Evolutionary conservation across 345 rosid genomes (phyloP), one percentile per base, ranked within the genome.

Genomic region (Excoecaria cochinchinensis): DNA sequence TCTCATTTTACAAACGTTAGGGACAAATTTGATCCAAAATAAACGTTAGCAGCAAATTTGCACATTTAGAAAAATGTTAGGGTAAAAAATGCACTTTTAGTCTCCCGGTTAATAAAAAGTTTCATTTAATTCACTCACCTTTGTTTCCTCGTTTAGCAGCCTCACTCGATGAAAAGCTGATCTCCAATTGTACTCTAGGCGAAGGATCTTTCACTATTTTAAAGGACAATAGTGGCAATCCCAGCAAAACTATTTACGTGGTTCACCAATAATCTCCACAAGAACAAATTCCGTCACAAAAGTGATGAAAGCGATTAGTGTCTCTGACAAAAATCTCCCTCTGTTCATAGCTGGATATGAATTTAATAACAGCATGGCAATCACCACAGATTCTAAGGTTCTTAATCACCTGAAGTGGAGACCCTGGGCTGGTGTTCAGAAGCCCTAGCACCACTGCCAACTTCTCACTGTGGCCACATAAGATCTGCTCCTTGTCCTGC

Each of bases 401-500:
- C 82, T 90, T 90, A 55, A 88, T 84, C 12, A 91, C 92, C 69
- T 87, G 85, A 58, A 87, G 83, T 9, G 88, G 78, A 71, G 84
- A 85, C 22, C 90, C 90, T 25, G 84, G 85, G 5, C 89, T 84
- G 52, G 85, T 80, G 72, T 77, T 87, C 55, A 92, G 51, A 76
- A 90, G 79, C 61, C 97, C 94, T 12, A 89, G 80, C 6, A 85
- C 89, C 79, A 90, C 89, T 60, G 93, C 97, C 40, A 90, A 72
- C 73, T 90, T 88, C 87, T 90, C 97, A 57, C 90, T 90, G 19
- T 90, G 97, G 70, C 92, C 94, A 63, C 94, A 90, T 48, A 90
- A 78, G 72, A 85, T 88, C 46, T 85, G 83, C 84, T 90, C 91
- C 79, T 87, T 90, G 44, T 87, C 87, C 79, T 85, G 87, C 70